Percentiles rank a stretch among this genome's conserved stretches.
phyloP scores from a whole-genome alignment of 306 rosid species.

The Cicer arietinum region DNA sequence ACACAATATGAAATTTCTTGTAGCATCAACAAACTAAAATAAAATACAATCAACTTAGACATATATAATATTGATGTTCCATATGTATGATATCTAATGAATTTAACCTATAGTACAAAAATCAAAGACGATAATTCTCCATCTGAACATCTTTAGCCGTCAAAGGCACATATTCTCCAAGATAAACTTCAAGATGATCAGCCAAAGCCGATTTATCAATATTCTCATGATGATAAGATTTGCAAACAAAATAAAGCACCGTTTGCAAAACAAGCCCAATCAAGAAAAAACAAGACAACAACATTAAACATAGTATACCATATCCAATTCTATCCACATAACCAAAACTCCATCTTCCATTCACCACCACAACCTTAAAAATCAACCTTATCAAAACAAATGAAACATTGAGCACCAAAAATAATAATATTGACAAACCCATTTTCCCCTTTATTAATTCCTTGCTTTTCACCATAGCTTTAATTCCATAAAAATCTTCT shows the following conservation, averaged over 20 bases:
- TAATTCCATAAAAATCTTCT: conserved; percentile 60
- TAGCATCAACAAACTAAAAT: neutral
- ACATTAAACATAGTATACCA: conserved; percentile 50
- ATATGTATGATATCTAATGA: neutral
- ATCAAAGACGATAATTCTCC: conserved; percentile 49
- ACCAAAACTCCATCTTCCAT: conserved; percentile 39
- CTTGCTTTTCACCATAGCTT: conserved; percentile 71
- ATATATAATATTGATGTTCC: neutral
- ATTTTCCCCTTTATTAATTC: conserved; percentile 63
- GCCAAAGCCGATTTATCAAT: conserved; percentile 71
- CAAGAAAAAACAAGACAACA: conserved; percentile 48
- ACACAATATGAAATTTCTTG: neutral
- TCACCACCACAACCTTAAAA: conserved; percentile 55
- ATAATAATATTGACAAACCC: conserved; percentile 43
- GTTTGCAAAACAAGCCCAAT: conserved; percentile 61
- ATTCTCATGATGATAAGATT: conserved; percentile 74
- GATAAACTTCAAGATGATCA: conserved; percentile 65
- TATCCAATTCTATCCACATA: conserved; percentile 24
- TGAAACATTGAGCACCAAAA: neutral
- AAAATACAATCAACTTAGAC: neutral
- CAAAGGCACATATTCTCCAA: conserved; percentile 67
- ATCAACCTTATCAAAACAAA: neutral
- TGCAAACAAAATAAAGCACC: conserved; percentile 72
- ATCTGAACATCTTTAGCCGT: conserved; percentile 66
- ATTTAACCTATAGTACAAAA: neutral